A percentile compares a stretch with the other conserved stretches of the same genome.
Evolutionary conservation across 371 early-diverging fungal species (phyloP).

Genomic region (Mucor irregularis): DNA sequence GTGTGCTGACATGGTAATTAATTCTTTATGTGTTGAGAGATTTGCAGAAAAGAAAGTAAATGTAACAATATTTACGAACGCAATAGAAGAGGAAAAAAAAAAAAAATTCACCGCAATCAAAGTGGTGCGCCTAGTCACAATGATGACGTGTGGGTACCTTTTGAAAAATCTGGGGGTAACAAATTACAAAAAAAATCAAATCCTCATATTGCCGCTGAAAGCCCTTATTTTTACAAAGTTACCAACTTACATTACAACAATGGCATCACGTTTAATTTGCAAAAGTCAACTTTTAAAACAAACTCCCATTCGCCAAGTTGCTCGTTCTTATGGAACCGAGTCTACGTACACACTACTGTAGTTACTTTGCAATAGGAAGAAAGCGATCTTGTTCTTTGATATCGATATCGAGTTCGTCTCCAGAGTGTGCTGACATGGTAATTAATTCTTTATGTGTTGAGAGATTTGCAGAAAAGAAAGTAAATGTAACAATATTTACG

Average conservation of each 20-base stretch:
- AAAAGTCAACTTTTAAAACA: constrained; percentile 18
- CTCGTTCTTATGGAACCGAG: constrained; percentile 25
- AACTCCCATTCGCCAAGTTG: constrained; percentile 15
- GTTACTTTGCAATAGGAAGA: constrained; percentile 84
- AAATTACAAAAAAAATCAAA: not conserved
- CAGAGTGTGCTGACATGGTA: constrained; percentile 41
- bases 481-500: constrained; percentile 1
- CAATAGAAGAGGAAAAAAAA: too few species aligned
- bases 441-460: not conserved
- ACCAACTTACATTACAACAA: constrained; percentile 15
- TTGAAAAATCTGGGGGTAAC: constrained; percentile 1
- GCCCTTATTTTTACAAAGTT: not conserved
- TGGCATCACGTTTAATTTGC: constrained; percentile 27
- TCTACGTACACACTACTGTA: too few species aligned
- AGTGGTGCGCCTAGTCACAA: too few species aligned
- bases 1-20: constrained; percentile 27
- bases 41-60: constrained; percentile 1
- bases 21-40: not conserved
- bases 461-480: constrained; percentile 1
- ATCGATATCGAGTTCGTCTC: constrained; percentile 71
- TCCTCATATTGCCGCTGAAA: not conserved
- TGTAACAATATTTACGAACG: not conserved
- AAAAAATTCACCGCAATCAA: too few species aligned
- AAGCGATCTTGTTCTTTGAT: constrained; percentile 96
- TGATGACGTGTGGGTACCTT: too few species aligned